phyloP scores from a whole-genome alignment of 192 early-diverging fungal genomes.

The Umbelopsis sp. region DNA sequence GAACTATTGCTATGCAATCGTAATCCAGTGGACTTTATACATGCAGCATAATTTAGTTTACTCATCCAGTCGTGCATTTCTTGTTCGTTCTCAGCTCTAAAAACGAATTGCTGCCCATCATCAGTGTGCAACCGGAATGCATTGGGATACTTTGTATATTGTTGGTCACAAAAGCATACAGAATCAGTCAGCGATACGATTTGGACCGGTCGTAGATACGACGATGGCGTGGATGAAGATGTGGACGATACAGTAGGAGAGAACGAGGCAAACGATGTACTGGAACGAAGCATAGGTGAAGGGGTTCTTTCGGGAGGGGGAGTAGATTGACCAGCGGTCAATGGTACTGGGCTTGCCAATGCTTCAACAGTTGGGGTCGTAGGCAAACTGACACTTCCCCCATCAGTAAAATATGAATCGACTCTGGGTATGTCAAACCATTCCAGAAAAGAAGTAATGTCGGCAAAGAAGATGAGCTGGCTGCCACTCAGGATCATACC shows the following conservation, averaged over 20 bases:
- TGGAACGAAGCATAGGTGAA: constrained; percentile 19
- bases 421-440: constrained; percentile 32
- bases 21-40: constrained; percentile 66
- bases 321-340: constrained; percentile 7
- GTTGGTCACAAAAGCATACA: constrained; percentile 67
- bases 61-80: constrained; percentile 83
- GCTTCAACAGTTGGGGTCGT: constrained; percentile 11
- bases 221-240: constrained; percentile 3
- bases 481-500: constrained; percentile 79
- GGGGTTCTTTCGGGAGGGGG: not conserved
- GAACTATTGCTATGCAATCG: constrained; percentile 22
- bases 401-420: constrained; percentile 1
- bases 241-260: constrained; percentile 13
- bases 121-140: constrained; percentile 74
- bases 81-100: constrained; percentile 66
- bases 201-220: constrained; percentile 30
- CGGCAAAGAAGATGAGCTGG: constrained; percentile 73
- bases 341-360: not conserved
- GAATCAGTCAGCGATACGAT: constrained; percentile 66
- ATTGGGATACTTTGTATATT: constrained; percentile 77
- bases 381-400: constrained; percentile 8
- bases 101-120: constrained; percentile 72
- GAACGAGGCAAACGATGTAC: not conserved
- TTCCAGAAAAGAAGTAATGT: constrained; percentile 50
- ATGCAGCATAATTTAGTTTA: constrained; percentile 77